These are phyloP conservation scores for Ophidiomyces ophidiicola DNA, from an alignment of 2,329 filamentous ascomycete species.

Conservation along the genomic window DNA sequence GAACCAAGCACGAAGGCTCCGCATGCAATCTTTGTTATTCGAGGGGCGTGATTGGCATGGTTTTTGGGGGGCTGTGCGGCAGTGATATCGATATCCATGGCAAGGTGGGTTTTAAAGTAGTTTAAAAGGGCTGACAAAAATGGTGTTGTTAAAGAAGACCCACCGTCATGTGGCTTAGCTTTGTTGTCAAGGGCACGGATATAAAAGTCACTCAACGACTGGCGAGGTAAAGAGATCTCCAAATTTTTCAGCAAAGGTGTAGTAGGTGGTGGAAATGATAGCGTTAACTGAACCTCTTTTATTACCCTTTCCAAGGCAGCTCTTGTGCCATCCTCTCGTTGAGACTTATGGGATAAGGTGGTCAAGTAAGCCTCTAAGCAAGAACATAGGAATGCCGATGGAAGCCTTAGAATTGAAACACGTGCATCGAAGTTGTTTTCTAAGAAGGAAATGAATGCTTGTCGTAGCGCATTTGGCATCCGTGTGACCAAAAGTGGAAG, in stretches of 20 bases:
- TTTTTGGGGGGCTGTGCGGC: background rate
- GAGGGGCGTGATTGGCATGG: constrained; percentile 17
- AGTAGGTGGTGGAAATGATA: constrained; percentile 27
- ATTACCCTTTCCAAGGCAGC: constrained; percentile 23
- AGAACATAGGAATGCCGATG: constrained; percentile 35
- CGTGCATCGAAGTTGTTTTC: constrained; percentile 41
- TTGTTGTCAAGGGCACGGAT: constrained; percentile 12
- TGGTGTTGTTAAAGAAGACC: constrained; percentile 13
- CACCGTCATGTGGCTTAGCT: background rate
- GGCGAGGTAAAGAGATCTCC: constrained; percentile 26
- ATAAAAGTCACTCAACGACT: constrained; percentile 19
- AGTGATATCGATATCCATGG: constrained; percentile 28
- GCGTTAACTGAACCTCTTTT: constrained; percentile 30
- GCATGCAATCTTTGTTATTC: constrained; percentile 29
- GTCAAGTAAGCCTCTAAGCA: constrained; percentile 32
- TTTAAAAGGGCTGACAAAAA: constrained; percentile 23
- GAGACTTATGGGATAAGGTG: constrained; percentile 9
- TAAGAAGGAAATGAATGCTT: constrained; percentile 40
- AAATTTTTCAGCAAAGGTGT: constrained; percentile 26
- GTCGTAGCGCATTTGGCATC: constrained; percentile 39
- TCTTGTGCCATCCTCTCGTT: background rate
- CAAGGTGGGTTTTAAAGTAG: constrained; percentile 30
- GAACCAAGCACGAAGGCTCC: constrained; percentile 29
- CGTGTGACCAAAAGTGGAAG: constrained; percentile 41
- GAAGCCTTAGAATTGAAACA: constrained; percentile 34